Evolutionary conservation across 2,329 filamentous ascomycete genomes (phyloP).

Genomic region (Cordyceps cicadae): DNA sequence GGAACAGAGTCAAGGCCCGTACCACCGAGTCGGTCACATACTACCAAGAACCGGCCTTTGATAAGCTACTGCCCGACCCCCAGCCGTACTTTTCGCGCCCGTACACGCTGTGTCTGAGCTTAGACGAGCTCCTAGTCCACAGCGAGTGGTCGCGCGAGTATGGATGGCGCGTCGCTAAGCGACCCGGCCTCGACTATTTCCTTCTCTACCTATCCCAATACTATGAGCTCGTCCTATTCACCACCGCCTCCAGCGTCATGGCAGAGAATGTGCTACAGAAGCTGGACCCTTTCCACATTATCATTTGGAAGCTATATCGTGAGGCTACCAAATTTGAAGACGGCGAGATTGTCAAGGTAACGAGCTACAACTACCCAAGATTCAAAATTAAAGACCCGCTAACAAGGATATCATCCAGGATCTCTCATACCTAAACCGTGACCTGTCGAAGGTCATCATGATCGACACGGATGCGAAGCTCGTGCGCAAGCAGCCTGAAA

Average conservation of each 20-base stretch:
- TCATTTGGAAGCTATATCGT: conserved; percentile 89
- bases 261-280: conserved; percentile 86
- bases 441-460: conserved; percentile 89
- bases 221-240: conserved; percentile 96
- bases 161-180: conserved; percentile 91
- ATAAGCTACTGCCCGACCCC: conserved; percentile 79
- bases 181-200: conserved; percentile 95
- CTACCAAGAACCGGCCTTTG: conserved; percentile 92
- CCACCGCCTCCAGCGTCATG: conserved; percentile 72
- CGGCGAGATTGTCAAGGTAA: conserved; percentile 90
- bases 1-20: conserved; percentile 69
- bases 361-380: neutral
- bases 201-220: conserved; percentile 94
- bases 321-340: conserved; percentile 97
- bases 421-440: conserved; percentile 93
- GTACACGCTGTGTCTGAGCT: conserved; percentile 83
- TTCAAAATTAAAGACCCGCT: neutral
- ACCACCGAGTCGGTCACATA: conserved; percentile 71
- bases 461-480: conserved; percentile 80
- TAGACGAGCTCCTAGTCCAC: conserved; percentile 91
- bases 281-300: conserved; percentile 88
- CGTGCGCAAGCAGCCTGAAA: conserved; percentile 87
- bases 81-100: conserved; percentile 75
- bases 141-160: conserved; percentile 92
- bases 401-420: conserved; percentile 49